Evolutionary conservation across 2,329 filamentous ascomycete species (phyloP).

Genomic region (Alternaria alternata): DNA sequence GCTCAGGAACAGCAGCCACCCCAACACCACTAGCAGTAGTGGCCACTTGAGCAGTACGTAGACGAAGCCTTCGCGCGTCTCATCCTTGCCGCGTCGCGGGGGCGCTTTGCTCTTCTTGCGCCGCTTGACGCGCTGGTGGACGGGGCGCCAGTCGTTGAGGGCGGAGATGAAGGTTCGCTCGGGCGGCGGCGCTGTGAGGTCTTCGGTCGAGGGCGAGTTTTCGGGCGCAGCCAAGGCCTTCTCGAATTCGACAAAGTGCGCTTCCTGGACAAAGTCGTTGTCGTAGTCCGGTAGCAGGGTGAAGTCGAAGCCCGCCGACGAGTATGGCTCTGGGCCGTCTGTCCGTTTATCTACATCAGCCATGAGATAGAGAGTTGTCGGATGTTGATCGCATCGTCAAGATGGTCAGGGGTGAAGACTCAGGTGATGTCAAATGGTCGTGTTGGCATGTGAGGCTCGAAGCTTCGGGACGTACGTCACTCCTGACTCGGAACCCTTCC

Average conservation of each 20-base stretch:
- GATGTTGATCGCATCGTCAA: slow-evolving; percentile 28
- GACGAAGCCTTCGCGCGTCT: slow-evolving; percentile 91
- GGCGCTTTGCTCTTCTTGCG: slow-evolving; percentile 49
- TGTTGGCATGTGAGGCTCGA: slow-evolving; percentile 14
- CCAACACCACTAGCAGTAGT: slow-evolving; percentile 78
- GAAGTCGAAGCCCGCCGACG: slow-evolving; percentile 71
- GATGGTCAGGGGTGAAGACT: background rate
- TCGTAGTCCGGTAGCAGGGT: slow-evolving; percentile 79
- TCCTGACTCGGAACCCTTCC: slow-evolving; percentile 8
- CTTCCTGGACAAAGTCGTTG: slow-evolving; percentile 76
- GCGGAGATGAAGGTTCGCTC: slow-evolving; percentile 76
- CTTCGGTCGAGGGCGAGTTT: slow-evolving; percentile 69
- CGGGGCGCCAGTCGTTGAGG: slow-evolving; percentile 93
- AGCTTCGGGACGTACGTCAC: slow-evolving; percentile 19
- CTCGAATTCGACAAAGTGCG: slow-evolving; percentile 80
- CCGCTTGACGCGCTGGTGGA: slow-evolving; percentile 73
- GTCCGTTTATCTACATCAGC: slow-evolving; percentile 56
- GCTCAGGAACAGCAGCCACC: slow-evolving; percentile 80
- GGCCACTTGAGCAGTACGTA: slow-evolving; percentile 94
- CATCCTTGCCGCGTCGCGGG: slow-evolving; percentile 71
- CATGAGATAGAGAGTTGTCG: slow-evolving; percentile 37
- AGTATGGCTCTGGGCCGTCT: slow-evolving; percentile 67
- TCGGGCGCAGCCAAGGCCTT: slow-evolving; percentile 84
- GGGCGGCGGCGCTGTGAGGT: slow-evolving; percentile 57
- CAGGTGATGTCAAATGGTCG: slow-evolving; percentile 5